Evolutionary conservation across 2,329 filamentous ascomycete species (phyloP).

Genomic region (Ophiocordyceps polyrhachis-furcata): DNA sequence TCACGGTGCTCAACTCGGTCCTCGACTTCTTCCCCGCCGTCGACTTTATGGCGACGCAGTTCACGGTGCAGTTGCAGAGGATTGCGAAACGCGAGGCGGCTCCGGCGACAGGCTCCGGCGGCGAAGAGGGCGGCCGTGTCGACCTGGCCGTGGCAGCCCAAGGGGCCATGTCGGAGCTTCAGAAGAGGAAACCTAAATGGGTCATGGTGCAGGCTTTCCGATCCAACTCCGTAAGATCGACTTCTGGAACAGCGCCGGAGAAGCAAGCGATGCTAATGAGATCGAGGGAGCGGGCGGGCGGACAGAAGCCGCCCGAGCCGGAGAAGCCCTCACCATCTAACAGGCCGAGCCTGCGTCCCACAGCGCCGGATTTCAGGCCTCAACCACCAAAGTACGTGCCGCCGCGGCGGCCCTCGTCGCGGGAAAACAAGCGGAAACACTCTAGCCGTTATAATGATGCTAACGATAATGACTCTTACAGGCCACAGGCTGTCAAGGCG

Average conservation of each 20-base stretch:
- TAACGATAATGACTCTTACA: conserved; percentile 2
- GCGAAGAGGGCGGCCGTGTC: conserved; percentile 41
- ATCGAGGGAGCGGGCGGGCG: conserved; percentile 1
- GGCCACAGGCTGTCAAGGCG: conserved; percentile 6
- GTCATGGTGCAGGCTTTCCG: conserved; percentile 58
- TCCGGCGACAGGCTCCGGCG: conserved; percentile 25
- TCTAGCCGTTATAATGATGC: conserved; percentile 1
- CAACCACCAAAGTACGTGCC: conserved; percentile 17
- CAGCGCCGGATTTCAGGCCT: conserved; percentile 47
- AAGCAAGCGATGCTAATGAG: background rate
- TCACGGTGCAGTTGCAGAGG: conserved; percentile 43
- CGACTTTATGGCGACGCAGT: conserved; percentile 65
- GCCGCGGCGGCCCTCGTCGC: conserved; percentile 1
- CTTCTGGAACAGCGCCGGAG: background rate
- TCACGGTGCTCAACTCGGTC: conserved; percentile 69
- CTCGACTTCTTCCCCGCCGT: conserved; percentile 72
- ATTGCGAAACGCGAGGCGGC: conserved; percentile 43
- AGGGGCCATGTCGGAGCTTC: conserved; percentile 51
- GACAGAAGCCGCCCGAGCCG: conserved; percentile 5
- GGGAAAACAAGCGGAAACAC: background rate
- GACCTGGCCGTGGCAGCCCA: conserved; percentile 59
- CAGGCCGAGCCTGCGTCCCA: conserved; percentile 30
- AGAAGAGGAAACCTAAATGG: conserved; percentile 48
- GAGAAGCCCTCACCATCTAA: conserved; percentile 1
- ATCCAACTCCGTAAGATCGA: conserved; percentile 35